Percentiles rank a stretch among this genome's conserved stretches.
Conservation (phyloP, 768 basidiomycete species). For the Agaricus bisporus region DNA sequence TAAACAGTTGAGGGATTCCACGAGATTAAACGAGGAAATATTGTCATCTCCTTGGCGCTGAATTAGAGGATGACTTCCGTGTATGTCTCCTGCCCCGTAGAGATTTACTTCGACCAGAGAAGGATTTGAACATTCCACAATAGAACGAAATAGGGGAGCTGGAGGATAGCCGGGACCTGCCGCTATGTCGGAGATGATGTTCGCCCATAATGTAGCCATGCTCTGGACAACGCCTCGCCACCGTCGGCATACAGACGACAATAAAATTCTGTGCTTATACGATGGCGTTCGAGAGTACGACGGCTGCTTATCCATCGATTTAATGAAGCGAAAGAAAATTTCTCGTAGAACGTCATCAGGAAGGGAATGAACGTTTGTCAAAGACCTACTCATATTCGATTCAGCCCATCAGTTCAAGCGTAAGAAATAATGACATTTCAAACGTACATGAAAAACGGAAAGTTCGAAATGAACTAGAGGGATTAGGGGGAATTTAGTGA, state of each 20-base stretch:
- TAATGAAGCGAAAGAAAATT: not conserved
- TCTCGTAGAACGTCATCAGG: slow-evolving; percentile 7
- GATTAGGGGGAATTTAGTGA: too few species aligned
- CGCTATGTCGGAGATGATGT: not conserved
- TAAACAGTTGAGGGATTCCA: not conserved
- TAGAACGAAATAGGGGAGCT: not conserved
- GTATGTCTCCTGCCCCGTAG: not conserved
- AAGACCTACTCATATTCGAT: not conserved
- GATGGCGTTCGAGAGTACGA: not conserved
- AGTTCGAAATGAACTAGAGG: too few species aligned
- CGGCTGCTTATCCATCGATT: not conserved
- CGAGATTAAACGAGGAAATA: not conserved
- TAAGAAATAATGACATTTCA: not conserved
- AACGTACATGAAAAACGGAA: not conserved
- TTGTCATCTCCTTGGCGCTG: not conserved
- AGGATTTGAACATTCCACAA: not conserved
- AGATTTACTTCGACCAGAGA: not conserved
- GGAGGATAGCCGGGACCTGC: slow-evolving; percentile 1
- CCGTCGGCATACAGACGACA: slow-evolving; percentile 5
- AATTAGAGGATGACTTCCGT: not conserved
- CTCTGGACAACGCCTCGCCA: slow-evolving; percentile 1
- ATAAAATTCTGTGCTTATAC: not conserved
- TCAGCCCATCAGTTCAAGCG: not conserved
- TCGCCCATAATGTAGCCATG: not conserved
- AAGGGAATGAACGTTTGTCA: slow-evolving; percentile 3